Conservation (phyloP, 2,329 filamentous ascomycete species). For the Penicillium palitans region DNA sequence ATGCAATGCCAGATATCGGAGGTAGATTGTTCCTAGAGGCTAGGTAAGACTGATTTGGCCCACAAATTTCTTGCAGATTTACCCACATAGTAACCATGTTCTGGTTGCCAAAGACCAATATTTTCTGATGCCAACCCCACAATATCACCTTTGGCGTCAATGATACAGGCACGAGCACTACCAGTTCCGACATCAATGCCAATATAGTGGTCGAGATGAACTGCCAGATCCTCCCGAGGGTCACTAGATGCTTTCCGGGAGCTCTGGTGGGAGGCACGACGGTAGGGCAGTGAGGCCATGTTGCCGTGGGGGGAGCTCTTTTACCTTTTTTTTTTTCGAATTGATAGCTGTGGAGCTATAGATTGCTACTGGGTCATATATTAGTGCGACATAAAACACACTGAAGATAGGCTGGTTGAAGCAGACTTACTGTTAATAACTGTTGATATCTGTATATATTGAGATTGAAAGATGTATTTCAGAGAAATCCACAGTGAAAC, state of each 20-base stretch:
- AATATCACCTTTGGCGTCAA: constrained; percentile 89
- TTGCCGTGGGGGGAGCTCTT: constrained; percentile 1
- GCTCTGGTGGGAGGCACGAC: constrained; percentile 33
- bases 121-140: constrained; percentile 68
- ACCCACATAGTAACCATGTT: constrained; percentile 70
- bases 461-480: background rate
- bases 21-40: constrained; percentile 86
- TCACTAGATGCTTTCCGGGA: constrained; percentile 44
- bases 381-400: background rate
- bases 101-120: constrained; percentile 77
- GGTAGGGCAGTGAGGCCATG: constrained; percentile 39
- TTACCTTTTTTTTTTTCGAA: background rate
- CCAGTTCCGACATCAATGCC: constrained; percentile 97
- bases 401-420: background rate
- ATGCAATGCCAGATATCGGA: constrained; percentile 96
- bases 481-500: background rate
- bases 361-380: background rate
- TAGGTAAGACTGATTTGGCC: constrained; percentile 5
- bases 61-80: background rate
- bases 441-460: background rate
- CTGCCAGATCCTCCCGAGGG: constrained; percentile 58
- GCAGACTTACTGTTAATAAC: background rate
- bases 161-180: constrained; percentile 92
- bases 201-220: constrained; percentile 65
- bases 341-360: background rate